Evolutionary conservation across 768 basidiomycete genomes (phyloP), one percentile per base, ranked within the genome.

Genomic region (Porpolomopsis calyptriformis): DNA sequence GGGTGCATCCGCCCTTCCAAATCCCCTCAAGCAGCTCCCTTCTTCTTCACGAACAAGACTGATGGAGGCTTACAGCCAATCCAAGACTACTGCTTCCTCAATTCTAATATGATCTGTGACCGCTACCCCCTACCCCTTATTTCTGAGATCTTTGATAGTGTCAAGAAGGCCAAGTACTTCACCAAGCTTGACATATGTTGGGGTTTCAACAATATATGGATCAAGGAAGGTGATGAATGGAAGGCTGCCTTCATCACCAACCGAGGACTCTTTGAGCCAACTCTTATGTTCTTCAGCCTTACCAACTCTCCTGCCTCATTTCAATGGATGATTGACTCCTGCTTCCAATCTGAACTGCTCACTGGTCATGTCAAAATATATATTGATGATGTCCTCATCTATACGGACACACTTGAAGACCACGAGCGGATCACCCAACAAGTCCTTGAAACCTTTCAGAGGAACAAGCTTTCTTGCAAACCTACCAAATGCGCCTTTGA

Each of bases 281-380:
- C 40, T 5, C 46, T 50, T 2, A 47, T 50, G 51, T 48, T 48
- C 41, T 53, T 52, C 14, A 34, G 51, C n/a, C 50, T 60, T 27
- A 55, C 53, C 12, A 60, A 64, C 43, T 39, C 42, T 27, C 52
- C 57, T 6, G 53, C 61, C 0, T 48, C 59, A 2, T 54, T 52
- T 22, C 36, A 52, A 27, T 29, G 42, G n/a, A 24, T 48, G n/a
- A 42, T 48, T 12, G 16, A 16, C 29, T 49, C 14, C 14, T 31
- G 29, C 14, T 31, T 31, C 14, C 7, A 31, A 31, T 7, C 7
- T 7, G 29, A 7, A 31, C 29, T 31, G 14, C 7, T 7, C 29
- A 31, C 29, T 7, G 29, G 29, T 7, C 29, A 14, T 7, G 29
- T 31, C 7, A 31, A 31, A 31, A 14, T 31, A 7, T 31, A 31